Conservation (phyloP, 2,329 filamentous ascomycete genomes). For the Fusarium papillatum region DNA sequence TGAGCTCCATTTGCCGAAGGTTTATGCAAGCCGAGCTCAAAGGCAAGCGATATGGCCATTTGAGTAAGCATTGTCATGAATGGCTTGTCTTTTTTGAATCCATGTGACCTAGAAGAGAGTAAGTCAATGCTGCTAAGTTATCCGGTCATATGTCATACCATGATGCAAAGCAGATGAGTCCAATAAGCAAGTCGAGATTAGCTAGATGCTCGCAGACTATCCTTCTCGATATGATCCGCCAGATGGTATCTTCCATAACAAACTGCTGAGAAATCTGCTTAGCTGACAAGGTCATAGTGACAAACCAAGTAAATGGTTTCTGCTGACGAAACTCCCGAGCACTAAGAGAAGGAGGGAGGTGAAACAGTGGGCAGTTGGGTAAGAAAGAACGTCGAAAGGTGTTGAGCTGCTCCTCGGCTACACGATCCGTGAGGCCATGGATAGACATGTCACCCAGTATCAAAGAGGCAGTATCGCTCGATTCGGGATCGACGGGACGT, state of each 20-base stretch:
- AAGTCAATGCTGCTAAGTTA: constrained; percentile 7
- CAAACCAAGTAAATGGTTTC: constrained; percentile 54
- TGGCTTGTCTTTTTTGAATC: constrained; percentile 48
- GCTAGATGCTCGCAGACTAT: constrained; percentile 41
- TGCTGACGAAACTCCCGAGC: constrained; percentile 45
- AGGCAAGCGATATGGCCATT: constrained; percentile 52
- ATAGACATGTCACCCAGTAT: constrained; percentile 19
- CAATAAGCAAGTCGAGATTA: constrained; percentile 47
- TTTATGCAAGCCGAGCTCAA: constrained; percentile 53
- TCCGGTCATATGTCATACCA: constrained; percentile 33
- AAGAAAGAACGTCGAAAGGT: constrained; percentile 28
- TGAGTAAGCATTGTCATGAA: constrained; percentile 53
- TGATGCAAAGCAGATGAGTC: constrained; percentile 43
- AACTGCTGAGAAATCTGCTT: constrained; percentile 40
- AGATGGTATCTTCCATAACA: constrained; percentile 38
- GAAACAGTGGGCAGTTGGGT: constrained; percentile 44
- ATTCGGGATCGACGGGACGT: not conserved
- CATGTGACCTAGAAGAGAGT: constrained; percentile 29
- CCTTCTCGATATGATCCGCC: constrained; percentile 41
- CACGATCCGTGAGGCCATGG: constrained; percentile 1
- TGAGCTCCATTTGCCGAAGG: not conserved
- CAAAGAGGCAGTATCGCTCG: not conserved
- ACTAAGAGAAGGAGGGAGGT: constrained; percentile 32
- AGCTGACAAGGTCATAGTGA: constrained; percentile 50
- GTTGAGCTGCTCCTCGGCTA: constrained; percentile 21